phyloP scores from a whole-genome alignment of 139 green algal species.

The Astrephomene gubernaculifera region DNA sequence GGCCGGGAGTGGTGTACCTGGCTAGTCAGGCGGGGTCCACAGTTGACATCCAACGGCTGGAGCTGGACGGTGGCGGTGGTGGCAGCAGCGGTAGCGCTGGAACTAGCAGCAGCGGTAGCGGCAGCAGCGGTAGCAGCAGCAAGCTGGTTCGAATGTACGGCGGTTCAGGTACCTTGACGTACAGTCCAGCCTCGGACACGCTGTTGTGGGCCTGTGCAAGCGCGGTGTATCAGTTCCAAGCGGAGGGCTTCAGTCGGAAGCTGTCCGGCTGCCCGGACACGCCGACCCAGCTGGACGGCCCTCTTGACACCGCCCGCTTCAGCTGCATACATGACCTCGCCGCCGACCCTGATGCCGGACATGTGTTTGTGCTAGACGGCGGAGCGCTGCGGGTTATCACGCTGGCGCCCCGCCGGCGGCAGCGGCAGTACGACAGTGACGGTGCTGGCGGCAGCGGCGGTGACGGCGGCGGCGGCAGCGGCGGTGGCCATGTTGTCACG shows the following conservation, averaged over 20 bases:
- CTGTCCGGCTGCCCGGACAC: background rate
- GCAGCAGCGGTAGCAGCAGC: too few relatives aligned
- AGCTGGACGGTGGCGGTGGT: too few relatives aligned
- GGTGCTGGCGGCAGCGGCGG: background rate
- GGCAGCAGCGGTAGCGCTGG: too few relatives aligned
- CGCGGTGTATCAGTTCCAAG: background rate
- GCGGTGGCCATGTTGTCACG: background rate
- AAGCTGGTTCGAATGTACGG: background rate
- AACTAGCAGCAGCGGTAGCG: background rate
- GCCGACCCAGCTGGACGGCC: background rate
- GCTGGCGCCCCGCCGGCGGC: background rate
- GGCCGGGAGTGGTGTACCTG: constrained; percentile 6
- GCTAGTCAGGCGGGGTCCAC: too few relatives aligned
- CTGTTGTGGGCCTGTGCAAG: background rate
- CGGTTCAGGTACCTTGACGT: background rate
- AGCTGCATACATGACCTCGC: constrained; percentile 3
- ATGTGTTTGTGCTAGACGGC: constrained; percentile 25
- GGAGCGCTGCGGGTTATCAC: background rate
- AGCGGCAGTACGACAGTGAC: background rate
- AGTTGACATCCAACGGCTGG: too few relatives aligned
- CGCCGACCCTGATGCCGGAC: constrained; percentile 14
- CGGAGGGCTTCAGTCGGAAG: background rate
- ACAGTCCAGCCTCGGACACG: background rate
- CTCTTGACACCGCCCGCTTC: background rate
- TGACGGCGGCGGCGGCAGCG: background rate